These are phyloP conservation scores for Glebionis coronaria DNA, from an alignment of 129 eudicot species.

Conservation along the genomic window DNA sequence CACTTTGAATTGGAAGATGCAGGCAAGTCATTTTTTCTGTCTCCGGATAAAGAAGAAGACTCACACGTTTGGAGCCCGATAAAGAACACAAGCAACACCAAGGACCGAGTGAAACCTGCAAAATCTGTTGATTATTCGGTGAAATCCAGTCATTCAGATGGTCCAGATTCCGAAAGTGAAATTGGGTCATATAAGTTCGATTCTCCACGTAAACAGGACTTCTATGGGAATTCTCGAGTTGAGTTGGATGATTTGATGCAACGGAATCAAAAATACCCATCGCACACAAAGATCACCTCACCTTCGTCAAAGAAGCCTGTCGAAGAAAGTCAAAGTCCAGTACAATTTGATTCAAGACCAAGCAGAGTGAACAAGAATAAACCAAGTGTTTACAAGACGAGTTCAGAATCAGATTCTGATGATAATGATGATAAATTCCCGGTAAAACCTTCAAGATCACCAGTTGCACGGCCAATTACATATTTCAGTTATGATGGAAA, in stretches of 20 bases:
- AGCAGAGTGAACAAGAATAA: slow-evolving; percentile 25
- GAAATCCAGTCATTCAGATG: slow-evolving; percentile 42
- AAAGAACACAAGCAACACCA: slow-evolving; percentile 19
- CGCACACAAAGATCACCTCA: slow-evolving; percentile 36
- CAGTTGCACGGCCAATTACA: slow-evolving; percentile 35
- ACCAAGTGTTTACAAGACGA: slow-evolving; percentile 14
- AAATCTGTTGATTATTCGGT: slow-evolving; percentile 21
- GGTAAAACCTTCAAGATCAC: slow-evolving; percentile 26
- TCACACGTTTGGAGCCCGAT: slow-evolving; percentile 29
- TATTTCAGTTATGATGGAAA: slow-evolving; percentile 40
- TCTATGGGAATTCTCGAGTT: too few species aligned
- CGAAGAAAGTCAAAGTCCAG: slow-evolving; percentile 25
- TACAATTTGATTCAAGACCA: slow-evolving; percentile 11
- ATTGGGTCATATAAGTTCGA: slow-evolving; percentile 5
- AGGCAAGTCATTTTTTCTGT: slow-evolving; percentile 35
- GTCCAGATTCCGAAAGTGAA: slow-evolving; percentile 47
- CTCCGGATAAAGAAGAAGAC: slow-evolving; percentile 35
- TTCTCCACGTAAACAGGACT: background rate
- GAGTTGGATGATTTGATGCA: too few species aligned
- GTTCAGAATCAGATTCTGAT: slow-evolving; percentile 46
- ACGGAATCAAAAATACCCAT: slow-evolving; percentile 30
- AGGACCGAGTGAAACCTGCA: background rate
- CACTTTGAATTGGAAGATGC: slow-evolving; percentile 41
- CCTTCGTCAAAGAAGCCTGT: slow-evolving; percentile 20
- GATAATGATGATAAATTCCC: slow-evolving; percentile 37